phyloP scores from a whole-genome alignment of 768 basidiomycete species.

The Termitomyces sp. region DNA sequence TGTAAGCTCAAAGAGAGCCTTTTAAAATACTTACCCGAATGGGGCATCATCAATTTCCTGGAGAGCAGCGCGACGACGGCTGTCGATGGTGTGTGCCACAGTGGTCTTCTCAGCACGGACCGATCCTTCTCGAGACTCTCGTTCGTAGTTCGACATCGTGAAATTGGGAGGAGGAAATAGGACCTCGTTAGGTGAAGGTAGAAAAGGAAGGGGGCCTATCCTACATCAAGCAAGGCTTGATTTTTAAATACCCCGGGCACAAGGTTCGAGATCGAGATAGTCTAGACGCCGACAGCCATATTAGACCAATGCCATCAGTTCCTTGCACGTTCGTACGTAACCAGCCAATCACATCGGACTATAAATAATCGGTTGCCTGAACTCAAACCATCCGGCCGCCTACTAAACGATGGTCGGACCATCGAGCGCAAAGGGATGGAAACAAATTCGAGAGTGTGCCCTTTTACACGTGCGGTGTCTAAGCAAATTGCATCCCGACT shows the following conservation, averaged over 20 bases:
- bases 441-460: not conserved
- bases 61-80: conserved; percentile 77
- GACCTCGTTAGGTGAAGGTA: conserved; percentile 2
- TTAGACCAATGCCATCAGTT: conserved; percentile 1
- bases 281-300: conserved; percentile 12
- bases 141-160: conserved; percentile 36
- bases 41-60: conserved; percentile 84
- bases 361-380: conserved; percentile 4
- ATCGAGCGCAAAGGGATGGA: not conserved
- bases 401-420: not conserved
- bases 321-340: conserved; percentile 32
- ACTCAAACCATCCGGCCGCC: not conserved
- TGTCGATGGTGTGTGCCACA: conserved; percentile 51
- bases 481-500: not conserved
- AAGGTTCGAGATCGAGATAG: conserved; percentile 8
- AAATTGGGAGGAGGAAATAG: conserved; percentile 1
- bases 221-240: not conserved
- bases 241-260: conserved; percentile 7
- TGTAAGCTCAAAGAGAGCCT: conserved; percentile 1
- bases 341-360: conserved; percentile 27
- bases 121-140: conserved; percentile 34
- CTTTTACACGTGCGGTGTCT: not conserved
- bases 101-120: conserved; percentile 27
- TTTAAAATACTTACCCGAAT: conserved; percentile 55
- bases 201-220: not conserved